Conservation (phyloP, 805 yeast genomes). For the Maudiozyma bulderi region DNA sequence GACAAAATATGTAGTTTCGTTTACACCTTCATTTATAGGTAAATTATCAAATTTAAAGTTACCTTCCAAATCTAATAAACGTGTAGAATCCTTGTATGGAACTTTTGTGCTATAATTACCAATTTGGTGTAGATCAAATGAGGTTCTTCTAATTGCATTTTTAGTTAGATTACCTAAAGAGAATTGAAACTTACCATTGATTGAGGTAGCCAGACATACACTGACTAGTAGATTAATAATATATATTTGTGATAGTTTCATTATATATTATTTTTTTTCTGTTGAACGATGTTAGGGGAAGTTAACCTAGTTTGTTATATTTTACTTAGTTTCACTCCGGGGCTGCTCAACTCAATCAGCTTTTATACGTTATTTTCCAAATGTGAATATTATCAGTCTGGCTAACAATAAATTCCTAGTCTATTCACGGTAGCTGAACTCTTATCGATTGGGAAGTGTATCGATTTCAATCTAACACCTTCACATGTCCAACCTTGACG, state of each 20-base stretch:
- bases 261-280: background rate
- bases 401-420: no score
- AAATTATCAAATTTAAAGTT: slow-evolving; percentile 21
- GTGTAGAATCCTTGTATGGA: slow-evolving; percentile 10
- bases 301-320: no score
- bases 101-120: slow-evolving; percentile 10
- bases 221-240: background rate
- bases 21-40: slow-evolving; percentile 19
- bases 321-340: no score
- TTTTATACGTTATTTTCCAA: no score
- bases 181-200: slow-evolving; percentile 23
- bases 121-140: slow-evolving; percentile 22
- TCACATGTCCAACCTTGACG: no score
- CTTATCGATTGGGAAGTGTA: no score
- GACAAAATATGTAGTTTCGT: slow-evolving; percentile 23
- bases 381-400: no score
- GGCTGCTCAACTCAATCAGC: no score
- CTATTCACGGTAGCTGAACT: no score
- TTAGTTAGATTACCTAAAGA: slow-evolving; percentile 12
- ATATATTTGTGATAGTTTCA: background rate
- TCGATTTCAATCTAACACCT: no score
- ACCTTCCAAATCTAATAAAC: slow-evolving; percentile 15
- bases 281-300: no score
- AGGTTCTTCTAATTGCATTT: slow-evolving; percentile 14
- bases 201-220: slow-evolving; percentile 11